Evolutionary conservation across 257 asterid genomes (phyloP), one percentile per base, ranked within the genome.

Genomic region (Solanum piurae): DNA sequence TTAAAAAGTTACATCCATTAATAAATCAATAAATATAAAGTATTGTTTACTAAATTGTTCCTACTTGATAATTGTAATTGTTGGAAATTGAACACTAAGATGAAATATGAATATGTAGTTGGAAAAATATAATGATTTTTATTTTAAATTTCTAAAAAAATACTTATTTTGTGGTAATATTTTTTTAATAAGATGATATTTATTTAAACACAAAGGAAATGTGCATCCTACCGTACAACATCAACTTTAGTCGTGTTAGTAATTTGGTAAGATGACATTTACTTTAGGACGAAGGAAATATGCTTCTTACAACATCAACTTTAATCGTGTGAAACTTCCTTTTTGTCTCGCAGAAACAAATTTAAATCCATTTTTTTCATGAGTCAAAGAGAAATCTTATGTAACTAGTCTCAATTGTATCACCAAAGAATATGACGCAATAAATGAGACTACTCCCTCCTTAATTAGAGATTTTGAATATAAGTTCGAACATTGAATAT

Each of bases 401-500:
- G 11, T 7, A 55, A 55, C 25, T 3, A 55, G 5, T 55, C 66
- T 55, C 4, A 55, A 55, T 55, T 55, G 25, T 20, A 52, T 3
- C 3, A 52, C 1, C n/a, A 52, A 18, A 52, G 3, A 6, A 16
- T 5, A 6, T 52, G 9, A 20, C 1, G 62, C 1, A 16, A 0
- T 5, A 16, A 2, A 2, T 46, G 20, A 46, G 2, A 5, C 1
- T 46, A 5, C 2, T 14, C 2, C 20, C 3, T 46, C 7, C 0
- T 12, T 0, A 46, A 13, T 46, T 4, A 46, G 18, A 46, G 3
- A 13, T 46, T 0, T 44, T 44, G 55, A 0, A 13, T 0, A 13
- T 21, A 49, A 14, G 0, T 49, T 49, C 5, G 1, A 49, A 0
- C 58, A 5, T 5, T 49, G 3, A 13, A 13, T 49, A 49, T 46